These are phyloP conservation scores for Myochromella boudieri DNA, from an alignment of 768 basidiomycete genomes.

Conservation along the genomic window DNA sequence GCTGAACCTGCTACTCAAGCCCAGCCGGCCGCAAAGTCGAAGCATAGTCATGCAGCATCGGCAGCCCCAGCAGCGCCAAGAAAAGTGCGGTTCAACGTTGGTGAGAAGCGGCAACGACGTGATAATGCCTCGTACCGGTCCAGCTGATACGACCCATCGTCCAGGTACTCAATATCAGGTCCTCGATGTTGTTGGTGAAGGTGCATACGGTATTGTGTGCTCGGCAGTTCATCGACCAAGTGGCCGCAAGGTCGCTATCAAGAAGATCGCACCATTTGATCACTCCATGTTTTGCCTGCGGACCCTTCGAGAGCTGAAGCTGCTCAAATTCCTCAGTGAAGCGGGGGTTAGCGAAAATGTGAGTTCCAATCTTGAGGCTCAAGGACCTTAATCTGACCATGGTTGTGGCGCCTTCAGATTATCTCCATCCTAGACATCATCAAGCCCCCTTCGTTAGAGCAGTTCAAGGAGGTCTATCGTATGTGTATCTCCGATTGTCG, in stretches of 20 bases:
- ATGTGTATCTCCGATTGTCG: conserved; percentile 25
- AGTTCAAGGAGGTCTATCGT: conserved; percentile 86
- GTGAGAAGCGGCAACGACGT: conserved; percentile 32
- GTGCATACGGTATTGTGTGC: conserved; percentile 94
- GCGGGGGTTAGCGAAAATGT: conserved; percentile 90
- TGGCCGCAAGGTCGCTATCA: conserved; percentile 92
- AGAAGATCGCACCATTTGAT: conserved; percentile 94
- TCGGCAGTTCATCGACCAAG: conserved; percentile 88
- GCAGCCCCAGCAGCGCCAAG: conserved; percentile 58
- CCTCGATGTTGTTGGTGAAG: conserved; percentile 85
- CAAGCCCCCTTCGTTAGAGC: conserved; percentile 76
- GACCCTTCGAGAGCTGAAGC: conserved; percentile 85
- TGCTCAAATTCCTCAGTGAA: conserved; percentile 82
- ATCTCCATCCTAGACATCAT: conserved; percentile 90
- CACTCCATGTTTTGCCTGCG: conserved; percentile 93
- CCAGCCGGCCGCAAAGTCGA: conserved; percentile 32
- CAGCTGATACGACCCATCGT: conserved; percentile 8
- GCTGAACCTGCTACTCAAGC: conserved; percentile 26
- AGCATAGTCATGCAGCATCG: conserved; percentile 39
- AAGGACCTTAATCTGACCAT: conserved; percentile 7
- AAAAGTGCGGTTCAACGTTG: conserved; percentile 89
- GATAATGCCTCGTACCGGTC: conserved; percentile 2
- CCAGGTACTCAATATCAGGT: conserved; percentile 80
- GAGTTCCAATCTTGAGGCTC: conserved; percentile 20
- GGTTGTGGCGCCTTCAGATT: conserved; percentile 47